Conservation (phyloP, 2,329 filamentous ascomycete species). For the Ophiocordyceps sinensis region DNA sequence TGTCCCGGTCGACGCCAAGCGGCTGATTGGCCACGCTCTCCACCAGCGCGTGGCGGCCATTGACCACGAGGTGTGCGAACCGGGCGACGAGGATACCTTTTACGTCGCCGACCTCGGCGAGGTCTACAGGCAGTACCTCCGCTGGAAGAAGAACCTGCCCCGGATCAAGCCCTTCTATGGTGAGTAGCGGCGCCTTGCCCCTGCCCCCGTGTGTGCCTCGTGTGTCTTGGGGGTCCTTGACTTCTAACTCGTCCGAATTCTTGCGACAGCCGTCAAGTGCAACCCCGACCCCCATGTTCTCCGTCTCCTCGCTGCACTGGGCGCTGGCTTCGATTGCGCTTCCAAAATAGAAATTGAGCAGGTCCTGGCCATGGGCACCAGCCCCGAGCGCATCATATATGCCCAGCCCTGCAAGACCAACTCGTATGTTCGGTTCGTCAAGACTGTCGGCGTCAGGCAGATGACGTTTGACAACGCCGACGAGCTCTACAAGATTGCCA, state of each 20-base stretch:
- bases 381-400: conserved; percentile 89
- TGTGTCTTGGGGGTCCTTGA: too few species aligned
- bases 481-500: conserved; percentile 95
- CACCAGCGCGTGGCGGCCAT: conserved; percentile 72
- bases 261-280: conserved; percentile 74
- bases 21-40: conserved; percentile 75
- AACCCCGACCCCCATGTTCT: conserved; percentile 89
- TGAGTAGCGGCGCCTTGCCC: conserved; percentile 26
- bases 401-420: conserved; percentile 99
- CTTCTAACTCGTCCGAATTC: background rate
- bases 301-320: conserved; percentile 72
- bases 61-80: conserved; percentile 74
- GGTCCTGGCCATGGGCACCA: conserved; percentile 68
- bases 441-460: conserved; percentile 73
- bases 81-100: conserved; percentile 94
- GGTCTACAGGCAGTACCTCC: conserved; percentile 94
- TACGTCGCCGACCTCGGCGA: conserved; percentile 97
- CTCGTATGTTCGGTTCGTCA: conserved; percentile 87
- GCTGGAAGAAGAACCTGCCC: conserved; percentile 90
- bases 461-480: conserved; percentile 99
- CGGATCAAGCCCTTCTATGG: conserved; percentile 95
- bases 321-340: conserved; percentile 94
- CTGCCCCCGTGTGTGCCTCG: too few species aligned
- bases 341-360: conserved; percentile 96
- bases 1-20: conserved; percentile 44